Base-by-base conservation (phyloP, 2,329 filamentous ascomycete species). In the Capronia epimyces region DNA sequence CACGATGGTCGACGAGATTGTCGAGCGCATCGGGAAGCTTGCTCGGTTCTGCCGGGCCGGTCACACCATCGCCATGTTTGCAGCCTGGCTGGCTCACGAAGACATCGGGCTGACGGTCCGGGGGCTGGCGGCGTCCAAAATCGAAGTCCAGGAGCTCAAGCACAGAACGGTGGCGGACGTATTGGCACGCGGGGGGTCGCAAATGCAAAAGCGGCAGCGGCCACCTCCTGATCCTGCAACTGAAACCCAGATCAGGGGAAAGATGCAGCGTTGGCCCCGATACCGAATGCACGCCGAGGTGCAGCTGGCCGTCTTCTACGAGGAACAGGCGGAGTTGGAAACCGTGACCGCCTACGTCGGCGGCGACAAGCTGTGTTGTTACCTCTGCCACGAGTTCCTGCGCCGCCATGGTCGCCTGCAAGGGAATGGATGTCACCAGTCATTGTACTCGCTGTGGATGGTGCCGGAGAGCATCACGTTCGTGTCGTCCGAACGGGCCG, bases 381-480 rank as follows among this genome's bases (percentile, higher is more conserved):
- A 41, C 32, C 32, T 47, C 15, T 47, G 44, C 41, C 41, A 47
- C 16, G 16, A 47, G 6, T 47, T 47, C 16, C 12, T 40, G 16
- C 18, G 16, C n/a, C 15, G 13, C 34, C 44, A 47, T 16, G 44
- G 44, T 10, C 44, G 21, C n/a, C 41, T 47, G 18, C 27, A 36
- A 9, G 22, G 18, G 16, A 37, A 32, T 8, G 44, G 44, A 13
- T 37, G 27, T 16, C 44, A 47, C 32, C 44, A 47, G 34, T 7
- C 10, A 13, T 21, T 47, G 10, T 47, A 47, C 32, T 47, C 29
- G n/a, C 16, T 47, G 32, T 47, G 44, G 44, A 47, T 29, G n/a
- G 27, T 47, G 20, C 44, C 44, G 13, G 10, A 13, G 13, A 36
- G 8, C 16, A 40, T 47, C 31, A 15, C 9, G 10, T 47, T 47